Percentiles rank a stretch among this genome's conserved stretches.
Conservation (phyloP, 1,284 basidiomycete genomes). For the Xerocomus minutiporus region DNA sequence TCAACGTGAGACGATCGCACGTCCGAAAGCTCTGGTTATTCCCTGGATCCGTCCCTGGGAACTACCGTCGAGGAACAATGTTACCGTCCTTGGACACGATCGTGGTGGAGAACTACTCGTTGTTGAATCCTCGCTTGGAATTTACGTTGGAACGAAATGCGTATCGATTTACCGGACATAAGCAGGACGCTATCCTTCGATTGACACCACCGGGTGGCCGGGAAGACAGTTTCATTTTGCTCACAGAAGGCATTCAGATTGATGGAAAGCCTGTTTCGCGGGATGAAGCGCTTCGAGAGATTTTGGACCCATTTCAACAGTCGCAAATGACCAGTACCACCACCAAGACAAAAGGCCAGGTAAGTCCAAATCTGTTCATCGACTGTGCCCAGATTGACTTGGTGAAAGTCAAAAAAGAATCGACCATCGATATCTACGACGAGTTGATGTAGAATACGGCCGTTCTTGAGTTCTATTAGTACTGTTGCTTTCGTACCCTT, state of each 20-base stretch:
- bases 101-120: slow-evolving; percentile 25
- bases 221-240: slow-evolving; percentile 21
- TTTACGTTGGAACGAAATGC: slow-evolving; percentile 27
- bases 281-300: slow-evolving; percentile 17
- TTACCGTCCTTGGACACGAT: slow-evolving; percentile 26
- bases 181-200: slow-evolving; percentile 22
- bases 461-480: too few relatives aligned
- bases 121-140: slow-evolving; percentile 17
- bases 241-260: slow-evolving; percentile 23
- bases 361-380: slow-evolving; percentile 9
- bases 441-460: slow-evolving; percentile 6
- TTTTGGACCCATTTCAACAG: slow-evolving; percentile 19
- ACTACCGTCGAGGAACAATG: slow-evolving; percentile 19
- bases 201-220: slow-evolving; percentile 10
- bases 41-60: slow-evolving; percentile 24
- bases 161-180: slow-evolving; percentile 22
- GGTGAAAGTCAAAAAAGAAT: slow-evolving; percentile 19
- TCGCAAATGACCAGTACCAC: not conserved
- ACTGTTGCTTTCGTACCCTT: not conserved
- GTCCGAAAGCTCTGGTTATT: slow-evolving; percentile 31
- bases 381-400: slow-evolving; percentile 5
- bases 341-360: slow-evolving; percentile 15
- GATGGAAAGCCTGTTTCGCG: slow-evolving; percentile 23
- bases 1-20: slow-evolving; percentile 26
- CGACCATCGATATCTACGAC: not conserved